These are phyloP conservation scores for Grammothele lineata DNA, from an alignment of 768 basidiomycete genomes.

Conservation along the genomic window DNA sequence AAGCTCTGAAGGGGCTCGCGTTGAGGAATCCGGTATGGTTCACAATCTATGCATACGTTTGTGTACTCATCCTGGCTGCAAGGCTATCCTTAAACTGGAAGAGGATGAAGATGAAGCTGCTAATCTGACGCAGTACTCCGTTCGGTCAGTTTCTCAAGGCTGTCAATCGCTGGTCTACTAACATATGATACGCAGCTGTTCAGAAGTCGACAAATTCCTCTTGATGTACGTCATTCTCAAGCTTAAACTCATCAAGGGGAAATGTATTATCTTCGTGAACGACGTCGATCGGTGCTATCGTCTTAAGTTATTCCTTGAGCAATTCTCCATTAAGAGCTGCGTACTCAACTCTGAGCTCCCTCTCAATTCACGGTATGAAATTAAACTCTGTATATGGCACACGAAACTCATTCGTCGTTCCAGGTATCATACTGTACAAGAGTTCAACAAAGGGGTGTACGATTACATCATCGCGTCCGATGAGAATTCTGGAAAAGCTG, in stretches of 20 bases:
- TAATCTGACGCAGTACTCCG: conserved; percentile 80
- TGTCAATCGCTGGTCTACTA: no score
- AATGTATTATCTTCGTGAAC: conserved; percentile 96
- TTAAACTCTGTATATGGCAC: background rate
- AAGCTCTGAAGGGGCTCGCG: conserved; percentile 81
- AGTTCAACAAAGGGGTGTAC: conserved; percentile 97
- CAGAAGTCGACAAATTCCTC: conserved; percentile 96
- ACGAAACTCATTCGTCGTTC: no score
- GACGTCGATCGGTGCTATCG: conserved; percentile 93
- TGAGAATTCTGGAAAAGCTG: conserved; percentile 61
- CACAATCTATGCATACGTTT: background rate
- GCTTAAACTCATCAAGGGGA: conserved; percentile 91
- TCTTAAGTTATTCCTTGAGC: conserved; percentile 95
- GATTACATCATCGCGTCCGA: conserved; percentile 99
- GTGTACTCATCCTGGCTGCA: background rate
- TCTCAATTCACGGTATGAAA: conserved; percentile 74
- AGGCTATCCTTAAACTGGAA: conserved; percentile 86
- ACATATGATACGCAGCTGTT: conserved; percentile 59
- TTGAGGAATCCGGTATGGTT: conserved; percentile 79
- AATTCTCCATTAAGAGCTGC: conserved; percentile 94
- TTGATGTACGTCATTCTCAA: conserved; percentile 95
- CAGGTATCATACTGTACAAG: conserved; percentile 97
- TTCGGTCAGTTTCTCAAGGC: conserved; percentile 44
- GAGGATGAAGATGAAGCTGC: conserved; percentile 82
- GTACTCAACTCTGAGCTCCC: conserved; percentile 96